These are phyloP conservation scores for Coffea humblotiana DNA, from an alignment of 305 asterid genomes.

Conservation along the genomic window DNA sequence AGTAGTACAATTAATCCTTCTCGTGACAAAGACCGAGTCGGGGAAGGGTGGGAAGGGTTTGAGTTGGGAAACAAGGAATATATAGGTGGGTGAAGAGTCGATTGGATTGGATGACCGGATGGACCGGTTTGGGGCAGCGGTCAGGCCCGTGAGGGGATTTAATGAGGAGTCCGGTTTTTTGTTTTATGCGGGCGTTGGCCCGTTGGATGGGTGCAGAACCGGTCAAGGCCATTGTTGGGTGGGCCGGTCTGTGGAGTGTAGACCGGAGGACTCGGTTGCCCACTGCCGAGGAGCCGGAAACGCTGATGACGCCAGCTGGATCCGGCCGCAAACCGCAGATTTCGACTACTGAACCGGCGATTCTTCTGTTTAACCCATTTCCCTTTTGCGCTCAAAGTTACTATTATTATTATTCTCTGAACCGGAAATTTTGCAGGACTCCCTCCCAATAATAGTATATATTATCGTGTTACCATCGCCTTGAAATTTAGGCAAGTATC, in stretches of 20 bases:
- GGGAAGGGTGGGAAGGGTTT: constrained; percentile 30
- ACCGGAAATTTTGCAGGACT: no score
- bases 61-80: background rate
- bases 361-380: background rate
- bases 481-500: no score
- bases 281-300: constrained; percentile 5
- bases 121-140: constrained; percentile 37
- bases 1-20: no score
- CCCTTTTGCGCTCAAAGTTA: no score
- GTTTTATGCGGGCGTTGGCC: background rate
- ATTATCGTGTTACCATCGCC: no score
- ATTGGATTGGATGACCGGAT: constrained; percentile 34
- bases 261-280: constrained; percentile 23
- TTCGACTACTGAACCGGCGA: background rate
- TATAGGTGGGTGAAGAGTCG: constrained; percentile 36
- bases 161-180: constrained; percentile 19
- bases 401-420: no score
- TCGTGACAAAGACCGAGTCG: constrained; percentile 49
- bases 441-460: no score
- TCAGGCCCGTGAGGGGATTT: background rate
- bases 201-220: background rate
- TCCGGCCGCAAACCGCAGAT: background rate
- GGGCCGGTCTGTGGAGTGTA: constrained; percentile 16
- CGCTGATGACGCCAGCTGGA: background rate
- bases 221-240: background rate